phyloP scores from a whole-genome alignment of 2,329 filamentous ascomycete genomes.

The Monosporascus sp. region DNA sequence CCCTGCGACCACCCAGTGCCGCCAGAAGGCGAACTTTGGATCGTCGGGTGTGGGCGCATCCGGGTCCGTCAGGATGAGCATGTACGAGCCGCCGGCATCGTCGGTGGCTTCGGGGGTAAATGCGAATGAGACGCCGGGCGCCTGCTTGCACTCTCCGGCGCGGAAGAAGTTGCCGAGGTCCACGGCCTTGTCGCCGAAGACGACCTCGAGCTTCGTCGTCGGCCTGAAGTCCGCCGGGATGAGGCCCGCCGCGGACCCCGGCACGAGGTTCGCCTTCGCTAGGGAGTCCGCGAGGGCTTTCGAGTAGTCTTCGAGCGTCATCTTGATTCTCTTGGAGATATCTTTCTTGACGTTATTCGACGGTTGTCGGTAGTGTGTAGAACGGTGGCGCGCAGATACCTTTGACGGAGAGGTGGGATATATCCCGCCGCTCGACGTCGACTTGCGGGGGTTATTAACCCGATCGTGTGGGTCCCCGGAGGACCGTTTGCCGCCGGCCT shows the following conservation, averaged over 20 bases:
- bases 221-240: slow-evolving; percentile 39
- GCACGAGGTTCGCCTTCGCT: slow-evolving; percentile 32
- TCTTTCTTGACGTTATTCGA: too few species aligned
- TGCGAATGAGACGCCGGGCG: slow-evolving; percentile 31
- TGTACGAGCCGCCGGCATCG: slow-evolving; percentile 30
- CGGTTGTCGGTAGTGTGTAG: too few species aligned
- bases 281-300: slow-evolving; percentile 25
- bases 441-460: not conserved
- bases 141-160: slow-evolving; percentile 29
- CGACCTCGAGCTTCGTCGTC: slow-evolving; percentile 31
- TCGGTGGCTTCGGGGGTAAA: slow-evolving; percentile 29
- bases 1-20: slow-evolving; percentile 45
- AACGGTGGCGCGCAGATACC: too few species aligned
- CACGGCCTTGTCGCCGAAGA: slow-evolving; percentile 28
- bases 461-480: not conserved
- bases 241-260: slow-evolving; percentile 32
- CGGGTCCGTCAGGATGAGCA: slow-evolving; percentile 45
- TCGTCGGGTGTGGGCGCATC: slow-evolving; percentile 51
- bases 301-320: slow-evolving; percentile 17
- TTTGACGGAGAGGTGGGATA: not conserved
- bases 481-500: not conserved
- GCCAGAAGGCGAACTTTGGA: slow-evolving; percentile 49
- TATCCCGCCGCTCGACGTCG: not conserved
- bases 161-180: slow-evolving; percentile 35
- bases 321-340: slow-evolving; percentile 2